Percentiles rank a stretch among this genome's conserved stretches.
These are phyloP conservation scores for Cytospora leucostoma DNA, from an alignment of 2,329 filamentous ascomycete genomes.

Conservation along the genomic window DNA sequence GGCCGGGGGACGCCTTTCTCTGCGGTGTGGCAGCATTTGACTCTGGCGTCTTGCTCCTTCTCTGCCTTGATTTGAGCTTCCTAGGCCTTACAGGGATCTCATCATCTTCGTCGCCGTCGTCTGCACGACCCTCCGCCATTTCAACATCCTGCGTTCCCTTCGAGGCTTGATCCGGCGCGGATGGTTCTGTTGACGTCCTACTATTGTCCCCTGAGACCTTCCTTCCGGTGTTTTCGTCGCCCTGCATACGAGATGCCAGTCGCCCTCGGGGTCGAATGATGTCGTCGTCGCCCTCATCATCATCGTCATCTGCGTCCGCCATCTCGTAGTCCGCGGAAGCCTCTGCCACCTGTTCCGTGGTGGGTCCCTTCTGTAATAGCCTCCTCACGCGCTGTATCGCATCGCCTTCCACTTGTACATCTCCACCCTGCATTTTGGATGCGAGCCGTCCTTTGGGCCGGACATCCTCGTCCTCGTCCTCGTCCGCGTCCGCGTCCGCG, in stretches of 20 bases:
- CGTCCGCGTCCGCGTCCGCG: conserved; percentile 51
- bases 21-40: conserved; percentile 36
- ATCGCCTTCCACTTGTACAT: conserved; percentile 30
- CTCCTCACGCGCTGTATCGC: conserved; percentile 47
- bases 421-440: conserved; percentile 57
- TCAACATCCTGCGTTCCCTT: conserved; percentile 26
- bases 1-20: conserved; percentile 48
- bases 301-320: conserved; percentile 28
- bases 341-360: conserved; percentile 29
- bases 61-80: conserved; percentile 42
- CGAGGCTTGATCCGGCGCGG: conserved; percentile 31
- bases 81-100: conserved; percentile 44
- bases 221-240: conserved; percentile 29
- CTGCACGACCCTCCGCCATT: conserved; percentile 29
- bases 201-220: conserved; percentile 43
- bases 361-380: conserved; percentile 41
- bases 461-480: conserved; percentile 51
- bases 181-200: conserved; percentile 44
- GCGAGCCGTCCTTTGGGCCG: conserved; percentile 65
- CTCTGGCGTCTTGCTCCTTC: conserved; percentile 40
- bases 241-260: conserved; percentile 65
- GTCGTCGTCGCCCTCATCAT: conserved; percentile 44
- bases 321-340: conserved; percentile 27
- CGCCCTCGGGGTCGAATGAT: conserved; percentile 61
- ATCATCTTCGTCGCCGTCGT: conserved; percentile 44